phyloP scores from a whole-genome alignment of 75 land plant species.

The Cunninghamia lanceolata region DNA sequence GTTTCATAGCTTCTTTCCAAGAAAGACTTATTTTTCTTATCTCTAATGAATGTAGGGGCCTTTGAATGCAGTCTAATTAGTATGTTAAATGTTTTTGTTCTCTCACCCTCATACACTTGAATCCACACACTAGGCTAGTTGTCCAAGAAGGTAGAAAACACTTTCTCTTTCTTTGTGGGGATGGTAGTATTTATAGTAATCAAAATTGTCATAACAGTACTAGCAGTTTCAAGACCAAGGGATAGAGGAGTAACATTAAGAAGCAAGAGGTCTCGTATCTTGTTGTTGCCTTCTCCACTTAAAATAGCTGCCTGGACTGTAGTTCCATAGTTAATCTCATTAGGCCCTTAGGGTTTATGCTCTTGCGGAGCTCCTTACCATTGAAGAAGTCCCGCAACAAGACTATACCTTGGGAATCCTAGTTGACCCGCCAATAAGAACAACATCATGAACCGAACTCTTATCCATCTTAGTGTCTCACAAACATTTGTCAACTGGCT shows the following conservation, averaged over 20 bases:
- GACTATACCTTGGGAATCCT: conserved; percentile 30
- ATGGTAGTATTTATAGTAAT: conserved; percentile 38
- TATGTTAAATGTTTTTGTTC: conserved; percentile 24
- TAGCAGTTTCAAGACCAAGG: conserved; percentile 26
- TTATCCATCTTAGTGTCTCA: conserved; percentile 17
- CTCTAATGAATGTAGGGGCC: too few species aligned
- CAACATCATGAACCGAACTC: conserved; percentile 24
- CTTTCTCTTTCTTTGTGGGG: conserved; percentile 31
- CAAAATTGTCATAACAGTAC: conserved; percentile 28
- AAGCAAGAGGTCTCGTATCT: conserved; percentile 23
- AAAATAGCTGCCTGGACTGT: conserved; percentile 28
- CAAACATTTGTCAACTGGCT: conserved; percentile 26
- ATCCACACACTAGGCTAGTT: conserved; percentile 24
- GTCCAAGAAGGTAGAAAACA: conserved; percentile 16
- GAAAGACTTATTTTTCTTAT: too few species aligned
- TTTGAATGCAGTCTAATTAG: too few species aligned
- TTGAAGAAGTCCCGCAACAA: conserved; percentile 25
- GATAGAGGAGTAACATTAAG: conserved; percentile 39
- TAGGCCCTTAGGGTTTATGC: conserved; percentile 21
- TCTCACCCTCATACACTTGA: conserved; percentile 32
- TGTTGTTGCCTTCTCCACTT: conserved; percentile 24
- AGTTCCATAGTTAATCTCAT: conserved; percentile 18
- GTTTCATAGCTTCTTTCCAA: too few species aligned
- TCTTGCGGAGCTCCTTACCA: conserved; percentile 26
- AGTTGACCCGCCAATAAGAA: conserved; percentile 18